Evolutionary conservation across 768 basidiomycete genomes (phyloP).

Genomic region (Phylloporus sp.): DNA sequence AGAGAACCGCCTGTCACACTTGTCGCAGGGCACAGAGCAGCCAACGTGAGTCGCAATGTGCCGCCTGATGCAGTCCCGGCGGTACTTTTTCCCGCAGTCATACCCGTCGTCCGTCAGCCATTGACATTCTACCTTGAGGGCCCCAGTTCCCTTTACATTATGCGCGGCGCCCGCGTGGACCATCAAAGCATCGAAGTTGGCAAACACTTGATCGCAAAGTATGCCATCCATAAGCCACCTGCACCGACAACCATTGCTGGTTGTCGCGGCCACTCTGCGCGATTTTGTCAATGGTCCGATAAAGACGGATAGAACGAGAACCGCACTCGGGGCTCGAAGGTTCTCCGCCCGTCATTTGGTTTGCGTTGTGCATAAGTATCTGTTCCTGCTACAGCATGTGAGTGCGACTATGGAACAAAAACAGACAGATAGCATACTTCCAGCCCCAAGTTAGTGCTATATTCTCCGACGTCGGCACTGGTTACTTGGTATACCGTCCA

Average conservation of each 20-base stretch:
- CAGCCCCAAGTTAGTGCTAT: not conserved
- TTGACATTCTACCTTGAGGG: not conserved
- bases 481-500: not conserved
- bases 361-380: not conserved
- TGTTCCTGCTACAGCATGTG: constrained; percentile 3
- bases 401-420: not conserved
- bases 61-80: constrained; percentile 1
- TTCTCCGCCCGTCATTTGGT: not conserved
- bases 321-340: not conserved
- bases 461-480: not conserved
- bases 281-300: not conserved
- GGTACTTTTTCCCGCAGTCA: not conserved
- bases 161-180: not conserved
- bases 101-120: not conserved
- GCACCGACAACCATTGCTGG: not conserved
- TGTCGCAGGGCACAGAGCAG: not conserved
- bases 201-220: not conserved
- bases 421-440: not conserved
- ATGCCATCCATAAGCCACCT: not conserved
- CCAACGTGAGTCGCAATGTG: constrained; percentile 8
- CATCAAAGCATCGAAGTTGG: constrained; percentile 3
- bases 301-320: not conserved
- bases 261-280: not conserved
- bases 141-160: not conserved
- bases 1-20: constrained; percentile 3